Base-by-base conservation (phyloP, 2,329 filamentous ascomycete species). In the Colletotrichum sp. region DNA sequence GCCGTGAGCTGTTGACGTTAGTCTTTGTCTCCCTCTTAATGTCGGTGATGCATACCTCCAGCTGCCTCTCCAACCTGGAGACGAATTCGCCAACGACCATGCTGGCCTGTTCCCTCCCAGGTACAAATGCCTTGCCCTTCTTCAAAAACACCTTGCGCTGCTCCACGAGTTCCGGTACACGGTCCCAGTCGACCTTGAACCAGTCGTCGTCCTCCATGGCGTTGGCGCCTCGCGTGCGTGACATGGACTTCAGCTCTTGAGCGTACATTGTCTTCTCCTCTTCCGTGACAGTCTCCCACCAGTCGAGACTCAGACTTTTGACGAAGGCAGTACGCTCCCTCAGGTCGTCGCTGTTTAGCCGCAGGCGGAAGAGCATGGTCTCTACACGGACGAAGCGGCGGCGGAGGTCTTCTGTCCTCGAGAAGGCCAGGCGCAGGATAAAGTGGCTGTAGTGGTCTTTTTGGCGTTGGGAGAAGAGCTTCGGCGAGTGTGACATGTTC, bases 371-470 rank as follows among this genome's bases (percentile, higher is more conserved):
- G 2, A 99, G 90, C 90, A 95, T 95, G 0, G 95, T 95, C 86
- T 99, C 97, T 5, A 98, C 92, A 44, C 96, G 92, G 6, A 93
- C 91, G 82, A 99, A 99, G 28, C 97, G 93, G 78, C 94, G 91
- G 57, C 97, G 93, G 49, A 99, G 88, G 81, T 99, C 97, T 82
- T 98, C 96, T 0, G 96, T 98, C 3, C 94, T 93, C 1, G 96
- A 93, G 82, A 99, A 99, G 2, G 97, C 97, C 59, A 99, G 91
- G 1, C 97, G 93, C 8, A 99, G 91, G 77, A 99, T 99, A 84
- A 98, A 99, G 85, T 99, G 97, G 72, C 95, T 97, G 86, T 99
- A 99, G 86, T 99, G 97, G 81, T 99, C 97, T 83, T 97, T 98
- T 84, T 96, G 95, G 32, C 96, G 91, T 86, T 99, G 95, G 39